These are phyloP conservation scores for Thelonectria rubi DNA, from an alignment of 2,329 filamentous ascomycete genomes.

Conservation along the genomic window DNA sequence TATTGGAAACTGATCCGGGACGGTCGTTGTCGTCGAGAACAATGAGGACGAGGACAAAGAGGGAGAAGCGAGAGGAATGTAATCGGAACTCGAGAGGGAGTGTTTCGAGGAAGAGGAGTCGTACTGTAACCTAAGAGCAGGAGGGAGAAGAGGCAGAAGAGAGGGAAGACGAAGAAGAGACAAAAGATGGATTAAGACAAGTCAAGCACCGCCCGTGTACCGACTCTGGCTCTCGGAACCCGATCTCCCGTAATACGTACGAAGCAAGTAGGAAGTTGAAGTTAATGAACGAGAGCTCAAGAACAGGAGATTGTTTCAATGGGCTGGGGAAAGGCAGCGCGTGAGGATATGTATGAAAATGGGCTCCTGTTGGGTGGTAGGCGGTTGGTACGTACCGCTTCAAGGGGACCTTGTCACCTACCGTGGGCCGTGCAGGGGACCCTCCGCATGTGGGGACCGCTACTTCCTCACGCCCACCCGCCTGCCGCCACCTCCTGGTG, in stretches of 20 bases:
- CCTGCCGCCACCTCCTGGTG: constrained; percentile 26
- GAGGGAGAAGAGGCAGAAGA: background rate
- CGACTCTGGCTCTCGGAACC: background rate
- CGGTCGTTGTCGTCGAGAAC: constrained; percentile 3
- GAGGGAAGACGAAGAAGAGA: background rate
- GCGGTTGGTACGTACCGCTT: background rate
- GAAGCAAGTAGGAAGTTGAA: background rate
- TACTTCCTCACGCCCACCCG: constrained; percentile 11
- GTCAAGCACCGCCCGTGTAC: background rate
- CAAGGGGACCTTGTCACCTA: constrained; percentile 8
- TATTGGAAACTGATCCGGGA: constrained; percentile 3
- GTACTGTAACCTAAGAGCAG: background rate
- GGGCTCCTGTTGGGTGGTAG: background rate
- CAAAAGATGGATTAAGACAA: background rate
- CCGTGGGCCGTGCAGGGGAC: constrained; percentile 8
- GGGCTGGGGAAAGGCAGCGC: constrained; percentile 12
- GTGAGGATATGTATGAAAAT: constrained; percentile 22
- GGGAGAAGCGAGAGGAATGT: background rate
- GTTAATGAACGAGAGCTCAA: constrained; percentile 11
- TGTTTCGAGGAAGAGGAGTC: background rate
- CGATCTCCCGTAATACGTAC: no score
- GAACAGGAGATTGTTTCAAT: constrained; percentile 17
- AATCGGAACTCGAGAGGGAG: constrained; percentile 4
- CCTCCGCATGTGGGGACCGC: constrained; percentile 17
- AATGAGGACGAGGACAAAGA: background rate